Evolutionary conservation across 495 filamentous ascomycete genomes (phyloP).

Genomic region (Aspergillus mulundensis): DNA sequence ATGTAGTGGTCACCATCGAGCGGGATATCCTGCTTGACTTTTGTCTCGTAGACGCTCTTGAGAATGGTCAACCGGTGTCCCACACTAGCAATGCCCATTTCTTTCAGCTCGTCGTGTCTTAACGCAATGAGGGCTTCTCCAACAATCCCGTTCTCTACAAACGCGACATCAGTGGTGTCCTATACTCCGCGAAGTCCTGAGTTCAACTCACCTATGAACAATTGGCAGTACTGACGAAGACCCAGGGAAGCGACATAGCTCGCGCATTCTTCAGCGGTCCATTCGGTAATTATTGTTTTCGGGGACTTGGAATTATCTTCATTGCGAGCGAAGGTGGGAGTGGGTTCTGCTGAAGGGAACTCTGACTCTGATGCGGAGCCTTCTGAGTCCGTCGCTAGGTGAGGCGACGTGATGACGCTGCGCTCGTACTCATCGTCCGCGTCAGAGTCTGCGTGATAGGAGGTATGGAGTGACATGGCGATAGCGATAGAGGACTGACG

Average conservation of each 20-base stretch:
- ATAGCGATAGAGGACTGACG: neutral
- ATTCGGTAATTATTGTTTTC: constrained; percentile 77
- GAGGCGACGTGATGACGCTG: constrained; percentile 69
- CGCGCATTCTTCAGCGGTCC: constrained; percentile 83
- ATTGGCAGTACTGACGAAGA: constrained; percentile 76
- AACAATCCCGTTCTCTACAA: constrained; percentile 83
- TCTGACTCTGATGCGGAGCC: constrained; percentile 77
- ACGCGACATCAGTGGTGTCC: neutral
- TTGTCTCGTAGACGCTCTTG: constrained; percentile 91
- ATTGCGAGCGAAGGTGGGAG: constrained; percentile 72
- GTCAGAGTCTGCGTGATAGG: constrained; percentile 77
- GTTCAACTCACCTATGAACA: constrained; percentile 64
- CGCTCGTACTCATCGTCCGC: constrained; percentile 94
- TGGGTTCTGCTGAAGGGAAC: constrained; percentile 76
- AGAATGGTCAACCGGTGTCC: constrained; percentile 93
- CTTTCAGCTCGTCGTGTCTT: constrained; percentile 87
- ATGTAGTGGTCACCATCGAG: constrained; percentile 93
- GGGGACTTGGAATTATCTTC: constrained; percentile 66
- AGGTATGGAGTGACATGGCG: constrained; percentile 49
- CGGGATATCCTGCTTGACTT: constrained; percentile 84
- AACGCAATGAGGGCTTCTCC: constrained; percentile 87
- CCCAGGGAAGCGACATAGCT: constrained; percentile 79
- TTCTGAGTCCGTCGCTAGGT: constrained; percentile 71
- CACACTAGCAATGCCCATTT: constrained; percentile 88
- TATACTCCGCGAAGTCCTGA: neutral